Conservation (phyloP, 306 rosid genomes). For the Elaeagnus macrophylla region DNA sequence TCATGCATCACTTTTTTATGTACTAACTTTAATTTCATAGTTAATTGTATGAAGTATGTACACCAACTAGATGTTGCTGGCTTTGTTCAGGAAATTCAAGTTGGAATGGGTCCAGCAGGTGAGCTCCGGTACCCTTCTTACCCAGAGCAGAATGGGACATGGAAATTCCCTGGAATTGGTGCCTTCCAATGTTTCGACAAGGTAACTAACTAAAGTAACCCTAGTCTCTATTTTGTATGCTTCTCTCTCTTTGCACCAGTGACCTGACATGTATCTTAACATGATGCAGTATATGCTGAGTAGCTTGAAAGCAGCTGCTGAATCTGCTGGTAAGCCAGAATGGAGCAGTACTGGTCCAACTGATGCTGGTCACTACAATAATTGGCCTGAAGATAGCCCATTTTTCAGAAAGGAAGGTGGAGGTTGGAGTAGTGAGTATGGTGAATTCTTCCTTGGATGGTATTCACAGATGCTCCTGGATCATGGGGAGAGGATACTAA, state of each 20-base stretch:
- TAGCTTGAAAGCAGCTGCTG: conserved; percentile 74
- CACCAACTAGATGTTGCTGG: neutral
- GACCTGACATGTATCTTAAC: conserved; percentile 6
- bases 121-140: conserved; percentile 95
- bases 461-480: conserved; percentile 73
- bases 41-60: no score
- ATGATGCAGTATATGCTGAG: conserved; percentile 70
- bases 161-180: conserved; percentile 94
- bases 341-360: conserved; percentile 99
- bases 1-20: no score
- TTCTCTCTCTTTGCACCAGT: neutral
- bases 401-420: conserved; percentile 89
- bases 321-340: conserved; percentile 54
- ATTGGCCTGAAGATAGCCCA: conserved; percentile 89
- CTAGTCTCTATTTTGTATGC: neutral
- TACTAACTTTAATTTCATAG: neutral
- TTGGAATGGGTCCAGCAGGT: conserved; percentile 99
- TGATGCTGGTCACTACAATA: conserved; percentile 86
- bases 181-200: conserved; percentile 94
- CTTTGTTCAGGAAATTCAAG: conserved; percentile 81
- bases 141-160: conserved; percentile 85
- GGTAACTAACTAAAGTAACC: conserved; percentile 24
- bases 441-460: conserved; percentile 87
- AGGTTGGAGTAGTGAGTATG: conserved; percentile 63
- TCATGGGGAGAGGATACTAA: conserved; percentile 88